Percentiles rank a stretch among this genome's conserved stretches.
phyloP scores from a whole-genome alignment of 2,329 filamentous ascomycete genomes.

The Cercospora janseana region DNA sequence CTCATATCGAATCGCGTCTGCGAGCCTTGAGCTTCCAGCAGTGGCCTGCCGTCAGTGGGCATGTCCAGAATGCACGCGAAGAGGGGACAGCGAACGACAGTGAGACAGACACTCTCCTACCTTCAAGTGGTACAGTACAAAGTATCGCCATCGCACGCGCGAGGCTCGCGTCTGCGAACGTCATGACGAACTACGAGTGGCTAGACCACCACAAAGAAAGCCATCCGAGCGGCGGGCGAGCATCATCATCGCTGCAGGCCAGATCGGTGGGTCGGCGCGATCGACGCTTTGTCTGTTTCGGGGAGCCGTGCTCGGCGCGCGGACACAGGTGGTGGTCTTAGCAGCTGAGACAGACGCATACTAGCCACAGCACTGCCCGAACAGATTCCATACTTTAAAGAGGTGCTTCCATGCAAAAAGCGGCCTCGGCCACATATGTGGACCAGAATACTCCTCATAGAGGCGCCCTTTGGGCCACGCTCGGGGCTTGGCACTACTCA shows the following conservation, averaged over 20 bases:
- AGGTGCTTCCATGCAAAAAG: too few relatives aligned
- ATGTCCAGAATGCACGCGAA: background rate
- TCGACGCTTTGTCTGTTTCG: constrained; percentile 8
- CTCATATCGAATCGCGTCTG: constrained; percentile 40
- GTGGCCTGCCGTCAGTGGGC: constrained; percentile 29
- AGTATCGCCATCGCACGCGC: constrained; percentile 4
- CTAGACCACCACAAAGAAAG: constrained; percentile 5
- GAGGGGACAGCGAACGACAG: background rate
- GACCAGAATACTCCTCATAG: too few relatives aligned
- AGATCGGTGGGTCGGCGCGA: constrained; percentile 6
- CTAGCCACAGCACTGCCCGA: background rate
- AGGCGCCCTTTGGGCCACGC: too few relatives aligned
- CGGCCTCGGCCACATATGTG: too few relatives aligned
- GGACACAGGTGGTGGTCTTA: background rate
- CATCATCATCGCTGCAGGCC: background rate
- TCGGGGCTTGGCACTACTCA: too few relatives aligned
- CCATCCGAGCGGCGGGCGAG: background rate
- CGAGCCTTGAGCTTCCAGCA: constrained; percentile 33
- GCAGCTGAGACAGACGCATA: background rate
- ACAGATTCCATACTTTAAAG: background rate
- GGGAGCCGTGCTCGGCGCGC: too few relatives aligned
- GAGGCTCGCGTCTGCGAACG: constrained; percentile 5
- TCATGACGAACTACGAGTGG: constrained; percentile 5
- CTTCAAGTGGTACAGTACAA: too few relatives aligned
- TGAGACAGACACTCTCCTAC: constrained; percentile 7